Evolutionary conservation across 2,329 filamentous ascomycete genomes (phyloP).

Genomic region (Colletotrichum noveboracense): DNA sequence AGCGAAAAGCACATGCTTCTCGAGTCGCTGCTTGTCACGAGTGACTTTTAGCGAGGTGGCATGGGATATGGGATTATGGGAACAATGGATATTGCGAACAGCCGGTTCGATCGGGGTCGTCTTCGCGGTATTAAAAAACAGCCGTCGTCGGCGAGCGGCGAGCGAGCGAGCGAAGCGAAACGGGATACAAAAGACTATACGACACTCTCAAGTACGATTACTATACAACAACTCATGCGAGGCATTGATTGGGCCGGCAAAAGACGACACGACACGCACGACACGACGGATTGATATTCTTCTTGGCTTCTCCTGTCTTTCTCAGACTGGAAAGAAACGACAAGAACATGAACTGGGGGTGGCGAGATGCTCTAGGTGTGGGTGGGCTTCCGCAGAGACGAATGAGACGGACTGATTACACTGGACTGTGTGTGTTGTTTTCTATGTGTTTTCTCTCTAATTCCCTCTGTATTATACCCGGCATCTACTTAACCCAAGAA

Average conservation of each 20-base stretch:
- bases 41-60: neutral
- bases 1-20: neutral
- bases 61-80: constrained; percentile 6
- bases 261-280: neutral
- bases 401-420: neutral
- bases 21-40: neutral
- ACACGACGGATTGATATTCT: neutral
- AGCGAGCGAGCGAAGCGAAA: neutral
- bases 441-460: neutral
- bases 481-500: constrained; percentile 15
- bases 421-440: neutral
- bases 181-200: neutral
- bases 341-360: neutral
- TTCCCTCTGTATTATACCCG: constrained; percentile 18
- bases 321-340: neutral
- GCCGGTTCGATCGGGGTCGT: neutral
- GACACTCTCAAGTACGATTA: neutral
- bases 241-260: neutral
- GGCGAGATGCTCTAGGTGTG: neutral
- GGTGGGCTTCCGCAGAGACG: neutral
- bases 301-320: neutral
- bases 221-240: neutral
- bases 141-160: neutral
- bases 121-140: neutral
- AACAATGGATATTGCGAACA: neutral